phyloP scores from a whole-genome alignment of 2,329 filamentous ascomycete species.

The Monilinia fructicola region DNA sequence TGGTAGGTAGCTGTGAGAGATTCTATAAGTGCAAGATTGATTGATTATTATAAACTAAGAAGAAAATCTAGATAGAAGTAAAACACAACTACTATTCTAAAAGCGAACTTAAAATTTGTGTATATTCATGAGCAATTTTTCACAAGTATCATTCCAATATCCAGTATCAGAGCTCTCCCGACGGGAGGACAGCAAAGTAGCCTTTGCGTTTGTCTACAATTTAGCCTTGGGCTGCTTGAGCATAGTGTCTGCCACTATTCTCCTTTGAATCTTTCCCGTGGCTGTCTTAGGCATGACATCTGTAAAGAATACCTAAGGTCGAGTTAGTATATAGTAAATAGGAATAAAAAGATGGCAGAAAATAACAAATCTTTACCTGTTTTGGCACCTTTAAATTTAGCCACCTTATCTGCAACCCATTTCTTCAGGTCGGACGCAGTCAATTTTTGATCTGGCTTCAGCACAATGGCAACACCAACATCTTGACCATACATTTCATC shows the following conservation, averaged over 20 bases:
- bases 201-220: slow-evolving; percentile 44
- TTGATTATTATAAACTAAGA: neutral
- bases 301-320: slow-evolving; percentile 70
- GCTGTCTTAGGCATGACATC: slow-evolving; percentile 86
- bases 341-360: neutral
- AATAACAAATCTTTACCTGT: slow-evolving; percentile 55
- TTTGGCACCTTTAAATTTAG: slow-evolving; percentile 88
- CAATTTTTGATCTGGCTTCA: slow-evolving; percentile 62
- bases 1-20: too few species aligned
- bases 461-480: slow-evolving; percentile 72
- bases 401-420: slow-evolving; percentile 69
- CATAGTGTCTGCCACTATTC: slow-evolving; percentile 85
- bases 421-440: slow-evolving; percentile 60
- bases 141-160: neutral
- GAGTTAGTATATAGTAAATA: slow-evolving; percentile 24
- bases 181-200: too few species aligned
- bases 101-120: neutral
- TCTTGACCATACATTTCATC: slow-evolving; percentile 85
- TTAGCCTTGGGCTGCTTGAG: slow-evolving; percentile 64
- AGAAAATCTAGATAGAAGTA: neutral
- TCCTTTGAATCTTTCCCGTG: slow-evolving; percentile 84
- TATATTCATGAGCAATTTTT: neutral
- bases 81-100: neutral
- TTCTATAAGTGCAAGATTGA: neutral
- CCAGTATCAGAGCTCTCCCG: neutral